A percentile compares a stretch with the other conserved stretches of the same genome.
Evolutionary conservation across 1,284 basidiomycete genomes (phyloP).

Genomic region (Naganishia liquefaciens): DNA sequence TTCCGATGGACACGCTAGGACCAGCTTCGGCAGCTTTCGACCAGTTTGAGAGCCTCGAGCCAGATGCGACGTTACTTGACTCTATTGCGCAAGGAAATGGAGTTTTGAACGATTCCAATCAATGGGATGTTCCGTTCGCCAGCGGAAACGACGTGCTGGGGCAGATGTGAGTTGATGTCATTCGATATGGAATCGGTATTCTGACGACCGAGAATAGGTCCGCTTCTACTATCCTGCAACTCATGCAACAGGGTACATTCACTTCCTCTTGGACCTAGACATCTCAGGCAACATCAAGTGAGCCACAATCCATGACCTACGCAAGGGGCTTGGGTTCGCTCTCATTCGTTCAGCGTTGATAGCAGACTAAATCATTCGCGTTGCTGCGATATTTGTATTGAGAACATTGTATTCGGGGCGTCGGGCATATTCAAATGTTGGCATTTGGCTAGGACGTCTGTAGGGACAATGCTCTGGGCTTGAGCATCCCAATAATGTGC

Average conservation of each 20-base stretch:
- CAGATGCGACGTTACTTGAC: constrained; percentile 31
- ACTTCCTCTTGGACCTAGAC: constrained; percentile 30
- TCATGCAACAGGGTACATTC: constrained; percentile 53
- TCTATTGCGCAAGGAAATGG: constrained; percentile 40
- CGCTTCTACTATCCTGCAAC: constrained; percentile 51
- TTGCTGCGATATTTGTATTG: no score
- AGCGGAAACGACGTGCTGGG: constrained; percentile 44
- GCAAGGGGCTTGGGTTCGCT: background rate
- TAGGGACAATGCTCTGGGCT: no score
- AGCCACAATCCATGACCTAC: no score
- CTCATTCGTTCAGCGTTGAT: background rate
- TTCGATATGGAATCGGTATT: constrained; percentile 26
- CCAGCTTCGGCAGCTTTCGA: constrained; percentile 34
- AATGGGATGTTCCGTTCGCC: constrained; percentile 39
- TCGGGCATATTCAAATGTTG: no score
- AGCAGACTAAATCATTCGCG: no score
- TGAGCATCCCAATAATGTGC: background rate
- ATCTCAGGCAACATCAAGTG: no score
- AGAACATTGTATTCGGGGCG: no score
- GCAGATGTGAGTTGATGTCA: constrained; percentile 35
- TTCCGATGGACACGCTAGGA: constrained; percentile 32
- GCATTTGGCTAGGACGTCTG: no score
- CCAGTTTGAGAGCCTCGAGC: constrained; percentile 34
- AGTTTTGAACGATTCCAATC: constrained; percentile 37
- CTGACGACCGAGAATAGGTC: no score